Conservation (phyloP, 352 stramenopile species). For the Globisporangium okanoganense region DNA sequence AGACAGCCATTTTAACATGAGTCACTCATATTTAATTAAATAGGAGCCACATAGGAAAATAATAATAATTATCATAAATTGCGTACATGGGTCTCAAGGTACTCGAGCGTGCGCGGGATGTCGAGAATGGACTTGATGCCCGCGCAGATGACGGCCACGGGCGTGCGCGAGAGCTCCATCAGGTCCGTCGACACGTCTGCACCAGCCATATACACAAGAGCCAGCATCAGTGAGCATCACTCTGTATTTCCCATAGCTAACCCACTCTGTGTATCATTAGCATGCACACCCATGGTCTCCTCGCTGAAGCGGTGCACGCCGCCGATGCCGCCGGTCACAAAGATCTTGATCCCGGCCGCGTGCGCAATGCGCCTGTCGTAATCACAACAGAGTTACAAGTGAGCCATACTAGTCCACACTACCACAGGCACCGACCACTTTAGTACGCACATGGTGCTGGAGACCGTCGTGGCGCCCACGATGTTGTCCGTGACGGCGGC, state of each 20-base stretch:
- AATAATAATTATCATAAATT: neutral
- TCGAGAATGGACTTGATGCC: slow-evolving; percentile 99
- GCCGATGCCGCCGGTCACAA: slow-evolving; percentile 97
- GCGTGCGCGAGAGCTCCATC: slow-evolving; percentile 93
- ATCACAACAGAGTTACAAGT: neutral
- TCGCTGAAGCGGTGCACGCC: slow-evolving; percentile 96
- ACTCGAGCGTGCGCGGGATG: slow-evolving; percentile 95
- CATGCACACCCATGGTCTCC: slow-evolving; percentile 77
- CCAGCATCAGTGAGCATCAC: neutral
- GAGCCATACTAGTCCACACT: neutral
- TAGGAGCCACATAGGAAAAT: neutral
- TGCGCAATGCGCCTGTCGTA: slow-evolving; percentile 85
- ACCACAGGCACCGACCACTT: neutral
- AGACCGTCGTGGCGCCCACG: slow-evolving; percentile 95
- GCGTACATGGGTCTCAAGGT: slow-evolving; percentile 91
- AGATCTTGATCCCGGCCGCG: slow-evolving; percentile 93
- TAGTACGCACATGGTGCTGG: slow-evolving; percentile 94
- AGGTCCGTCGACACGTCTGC: slow-evolving; percentile 96
- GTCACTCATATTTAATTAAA: neutral
- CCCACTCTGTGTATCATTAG: neutral
- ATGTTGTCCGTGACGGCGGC: slow-evolving; percentile 70
- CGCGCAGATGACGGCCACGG: slow-evolving; percentile 95
- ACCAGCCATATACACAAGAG: neutral
- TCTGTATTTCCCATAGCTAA: too few relatives aligned
- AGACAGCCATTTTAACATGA: neutral